phyloP scores from a whole-genome alignment of 345 rosid genomes.

The Combretum micranthum region DNA sequence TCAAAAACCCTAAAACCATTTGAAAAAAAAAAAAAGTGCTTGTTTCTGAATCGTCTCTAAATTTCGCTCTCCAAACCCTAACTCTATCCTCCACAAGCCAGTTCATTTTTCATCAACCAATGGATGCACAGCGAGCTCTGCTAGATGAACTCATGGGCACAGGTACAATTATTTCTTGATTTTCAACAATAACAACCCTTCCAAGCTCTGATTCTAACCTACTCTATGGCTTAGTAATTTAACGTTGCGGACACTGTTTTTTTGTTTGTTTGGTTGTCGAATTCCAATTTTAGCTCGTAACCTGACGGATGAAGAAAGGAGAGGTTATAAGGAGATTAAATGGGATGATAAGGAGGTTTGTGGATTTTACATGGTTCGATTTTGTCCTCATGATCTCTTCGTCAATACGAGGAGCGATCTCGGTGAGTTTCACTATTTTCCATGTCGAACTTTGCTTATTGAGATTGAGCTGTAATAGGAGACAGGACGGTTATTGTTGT shows the following conservation, averaged over 20 bases:
- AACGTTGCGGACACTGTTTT: not conserved
- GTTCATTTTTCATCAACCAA: slow-evolving; percentile 8
- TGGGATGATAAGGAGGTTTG: slow-evolving; percentile 99
- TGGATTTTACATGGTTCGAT: slow-evolving; percentile 87
- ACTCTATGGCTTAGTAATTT: not conserved
- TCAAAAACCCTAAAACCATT: too few species aligned
- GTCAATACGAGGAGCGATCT: slow-evolving; percentile 97
- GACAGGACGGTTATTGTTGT: not conserved
- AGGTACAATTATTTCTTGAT: slow-evolving; percentile 29
- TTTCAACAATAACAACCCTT: not conserved
- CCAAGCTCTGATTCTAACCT: not conserved
- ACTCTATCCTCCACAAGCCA: too few species aligned
- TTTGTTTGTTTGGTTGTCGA: not conserved
- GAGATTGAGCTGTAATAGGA: not conserved
- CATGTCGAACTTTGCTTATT: not conserved
- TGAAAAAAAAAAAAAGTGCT: too few species aligned
- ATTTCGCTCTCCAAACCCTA: too few species aligned
- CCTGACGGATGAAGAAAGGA: slow-evolving; percentile 82
- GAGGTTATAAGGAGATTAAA: slow-evolving; percentile 67
- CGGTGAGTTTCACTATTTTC: slow-evolving; percentile 35
- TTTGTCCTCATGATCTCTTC: slow-evolving; percentile 97
- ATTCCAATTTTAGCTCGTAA: slow-evolving; percentile 51
- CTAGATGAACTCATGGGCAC: slow-evolving; percentile 98
- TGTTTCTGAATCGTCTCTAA: too few species aligned
- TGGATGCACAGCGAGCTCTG: slow-evolving; percentile 97